These are phyloP conservation scores for Calonectria henricotiae DNA, from an alignment of 2,329 filamentous ascomycete species.

Conservation along the genomic window DNA sequence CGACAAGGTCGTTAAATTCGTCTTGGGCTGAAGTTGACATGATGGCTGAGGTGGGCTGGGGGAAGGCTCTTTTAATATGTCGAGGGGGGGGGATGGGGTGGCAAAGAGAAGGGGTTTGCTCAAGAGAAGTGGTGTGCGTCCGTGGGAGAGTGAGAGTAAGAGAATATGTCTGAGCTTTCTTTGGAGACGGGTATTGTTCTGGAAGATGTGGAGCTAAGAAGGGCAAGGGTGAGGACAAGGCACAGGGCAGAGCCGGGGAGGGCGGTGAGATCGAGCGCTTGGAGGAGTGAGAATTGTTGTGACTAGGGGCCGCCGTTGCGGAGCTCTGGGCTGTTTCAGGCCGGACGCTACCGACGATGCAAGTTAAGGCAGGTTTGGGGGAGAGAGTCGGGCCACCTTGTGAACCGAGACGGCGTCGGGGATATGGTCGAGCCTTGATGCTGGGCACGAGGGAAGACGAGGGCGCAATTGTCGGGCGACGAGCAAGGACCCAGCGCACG, in stretches of 20 bases:
- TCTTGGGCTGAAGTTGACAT: slow-evolving; percentile 77
- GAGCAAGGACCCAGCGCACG: slow-evolving; percentile 45
- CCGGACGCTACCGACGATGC: slow-evolving; percentile 31
- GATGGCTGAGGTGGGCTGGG: slow-evolving; percentile 52
- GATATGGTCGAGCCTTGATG: slow-evolving; percentile 21
- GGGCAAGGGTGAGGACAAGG: slow-evolving; percentile 40
- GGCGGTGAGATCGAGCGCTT: slow-evolving; percentile 49
- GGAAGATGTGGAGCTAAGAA: slow-evolving; percentile 56
- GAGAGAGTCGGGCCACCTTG: slow-evolving; percentile 40
- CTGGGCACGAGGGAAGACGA: slow-evolving; percentile 32
- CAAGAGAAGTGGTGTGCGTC: slow-evolving; percentile 18
- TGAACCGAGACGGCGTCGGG: slow-evolving; percentile 42
- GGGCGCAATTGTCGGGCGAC: slow-evolving; percentile 52
- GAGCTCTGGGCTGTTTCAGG: slow-evolving; percentile 51
- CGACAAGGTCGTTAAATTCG: slow-evolving; percentile 77
- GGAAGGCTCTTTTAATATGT: slow-evolving; percentile 50
- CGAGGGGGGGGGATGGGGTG: slow-evolving; percentile 29
- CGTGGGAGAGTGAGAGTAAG: slow-evolving; percentile 20
- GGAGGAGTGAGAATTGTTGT: slow-evolving; percentile 45
- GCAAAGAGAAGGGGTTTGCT: slow-evolving; percentile 36
- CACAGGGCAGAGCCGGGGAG: slow-evolving; percentile 51
- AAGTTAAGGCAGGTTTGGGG: slow-evolving; percentile 31
- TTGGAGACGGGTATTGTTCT: slow-evolving; percentile 54
- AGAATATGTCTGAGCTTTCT: slow-evolving; percentile 46
- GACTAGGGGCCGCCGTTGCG: slow-evolving; percentile 44